Conservation (phyloP, 495 filamentous ascomycete genomes). For the Penicillium bialowiezense region DNA sequence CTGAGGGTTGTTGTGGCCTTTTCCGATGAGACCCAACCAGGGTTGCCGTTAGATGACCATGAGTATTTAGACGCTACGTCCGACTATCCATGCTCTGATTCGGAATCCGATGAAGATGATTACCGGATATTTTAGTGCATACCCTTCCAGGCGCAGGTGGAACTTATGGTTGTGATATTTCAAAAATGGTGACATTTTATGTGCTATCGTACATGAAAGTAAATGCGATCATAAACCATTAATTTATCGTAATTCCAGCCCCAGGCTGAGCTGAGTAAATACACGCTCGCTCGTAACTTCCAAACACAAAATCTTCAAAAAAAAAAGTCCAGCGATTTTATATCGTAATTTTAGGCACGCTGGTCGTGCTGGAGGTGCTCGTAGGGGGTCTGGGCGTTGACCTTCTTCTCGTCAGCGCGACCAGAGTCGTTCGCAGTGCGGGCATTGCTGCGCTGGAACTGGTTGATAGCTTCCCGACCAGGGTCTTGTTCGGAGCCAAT, state of each 20-base stretch:
- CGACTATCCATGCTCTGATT: slow-evolving; percentile 8
- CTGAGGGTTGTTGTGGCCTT: slow-evolving; percentile 3
- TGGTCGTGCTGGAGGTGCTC: slow-evolving; percentile 45
- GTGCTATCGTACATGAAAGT: slow-evolving; percentile 19
- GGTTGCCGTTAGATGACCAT: not conserved
- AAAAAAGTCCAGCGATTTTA: not conserved
- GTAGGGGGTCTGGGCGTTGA: slow-evolving; percentile 39
- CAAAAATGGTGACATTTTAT: too few relatives aligned
- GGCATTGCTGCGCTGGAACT: slow-evolving; percentile 41
- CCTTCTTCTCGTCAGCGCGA: slow-evolving; percentile 39
- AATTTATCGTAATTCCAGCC: slow-evolving; percentile 7
- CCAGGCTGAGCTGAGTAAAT: slow-evolving; percentile 4
- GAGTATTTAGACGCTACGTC: not conserved
- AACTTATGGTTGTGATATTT: too few relatives aligned
- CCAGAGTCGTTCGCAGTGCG: slow-evolving; percentile 38
- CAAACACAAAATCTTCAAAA: not conserved
- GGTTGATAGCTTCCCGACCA: slow-evolving; percentile 50
- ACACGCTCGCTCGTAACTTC: slow-evolving; percentile 17
- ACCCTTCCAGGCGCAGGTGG: too few relatives aligned
- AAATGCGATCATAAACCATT: not conserved
- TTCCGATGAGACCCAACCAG: not conserved
- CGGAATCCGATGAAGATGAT: slow-evolving; percentile 14
- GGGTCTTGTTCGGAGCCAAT: slow-evolving; percentile 63
- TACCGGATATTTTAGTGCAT: slow-evolving; percentile 10
- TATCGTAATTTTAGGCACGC: slow-evolving; percentile 23